Conservation (phyloP, 805 yeast genomes). For the Nakazawaea sp. region DNA sequence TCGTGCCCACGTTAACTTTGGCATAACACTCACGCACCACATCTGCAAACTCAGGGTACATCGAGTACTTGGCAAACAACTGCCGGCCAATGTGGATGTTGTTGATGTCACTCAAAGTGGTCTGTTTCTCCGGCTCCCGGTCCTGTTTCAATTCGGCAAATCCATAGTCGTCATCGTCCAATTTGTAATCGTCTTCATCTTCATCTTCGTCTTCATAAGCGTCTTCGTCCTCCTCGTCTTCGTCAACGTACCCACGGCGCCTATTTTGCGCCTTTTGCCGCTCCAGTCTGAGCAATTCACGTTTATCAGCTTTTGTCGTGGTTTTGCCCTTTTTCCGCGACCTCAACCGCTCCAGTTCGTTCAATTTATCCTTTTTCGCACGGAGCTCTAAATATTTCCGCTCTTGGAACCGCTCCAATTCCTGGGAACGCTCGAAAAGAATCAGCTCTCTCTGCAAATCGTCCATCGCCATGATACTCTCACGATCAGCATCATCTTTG, state of each 20-base stretch:
- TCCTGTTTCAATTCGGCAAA: constrained; percentile 21
- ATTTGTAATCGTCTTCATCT: constrained; percentile 28
- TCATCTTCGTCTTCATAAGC: constrained; percentile 28
- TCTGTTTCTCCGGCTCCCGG: constrained; percentile 25
- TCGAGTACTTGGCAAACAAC: constrained; percentile 66
- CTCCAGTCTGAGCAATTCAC: constrained; percentile 24
- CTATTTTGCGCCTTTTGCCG: constrained; percentile 12
- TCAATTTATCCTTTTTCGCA: constrained; percentile 37
- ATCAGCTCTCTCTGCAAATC: constrained; percentile 91
- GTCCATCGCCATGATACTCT: constrained; percentile 60
- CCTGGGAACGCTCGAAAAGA: constrained; percentile 88
- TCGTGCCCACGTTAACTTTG: constrained; percentile 73
- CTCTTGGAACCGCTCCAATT: constrained; percentile 83
- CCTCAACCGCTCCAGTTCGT: constrained; percentile 9
- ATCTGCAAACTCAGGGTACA: constrained; percentile 73
- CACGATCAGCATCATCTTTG: constrained; percentile 75
- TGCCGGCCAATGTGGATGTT: constrained; percentile 72
- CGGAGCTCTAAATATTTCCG: constrained; percentile 78
- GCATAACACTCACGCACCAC: constrained; percentile 71
- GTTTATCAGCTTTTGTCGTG: constrained; percentile 21
- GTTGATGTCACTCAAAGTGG: constrained; percentile 61
- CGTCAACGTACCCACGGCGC: constrained; percentile 16
- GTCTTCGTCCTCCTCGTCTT: constrained; percentile 37
- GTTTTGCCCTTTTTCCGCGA: constrained; percentile 8
- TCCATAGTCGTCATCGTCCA: constrained; percentile 30